A percentile compares a stretch with the other conserved stretches of the same genome.
phyloP scores from a whole-genome alignment of 495 filamentous ascomycete genomes.

The Terfezia claveryi region DNA sequence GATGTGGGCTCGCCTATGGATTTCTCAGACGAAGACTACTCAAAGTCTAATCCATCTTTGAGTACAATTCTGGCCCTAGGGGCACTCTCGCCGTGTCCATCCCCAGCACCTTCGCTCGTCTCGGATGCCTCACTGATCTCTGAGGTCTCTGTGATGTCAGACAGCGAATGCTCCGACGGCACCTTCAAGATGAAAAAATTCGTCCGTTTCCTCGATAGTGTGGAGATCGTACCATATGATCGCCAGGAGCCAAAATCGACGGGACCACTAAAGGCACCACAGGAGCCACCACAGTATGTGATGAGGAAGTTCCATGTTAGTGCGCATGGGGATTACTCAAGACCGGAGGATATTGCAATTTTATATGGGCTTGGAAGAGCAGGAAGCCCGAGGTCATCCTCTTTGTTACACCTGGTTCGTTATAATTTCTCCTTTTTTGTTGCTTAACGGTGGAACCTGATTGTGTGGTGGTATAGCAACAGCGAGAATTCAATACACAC shows the following conservation, averaged over 20 bases:
- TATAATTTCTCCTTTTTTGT: no score
- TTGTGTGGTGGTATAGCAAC: no score
- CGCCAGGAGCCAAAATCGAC: neutral
- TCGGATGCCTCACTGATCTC: constrained; percentile 3
- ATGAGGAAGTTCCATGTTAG: neutral
- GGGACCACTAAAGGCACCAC: neutral
- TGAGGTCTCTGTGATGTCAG: neutral
- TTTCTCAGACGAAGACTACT: constrained; percentile 3
- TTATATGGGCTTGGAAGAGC: neutral
- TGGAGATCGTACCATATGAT: constrained; percentile 12
- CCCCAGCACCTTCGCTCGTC: constrained; percentile 2
- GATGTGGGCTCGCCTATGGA: constrained; percentile 11
- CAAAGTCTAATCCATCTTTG: constrained; percentile 4
- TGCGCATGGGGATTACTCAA: neutral
- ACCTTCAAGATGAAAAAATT: constrained; percentile 12
- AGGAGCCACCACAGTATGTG: neutral
- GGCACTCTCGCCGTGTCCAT: constrained; percentile 8
- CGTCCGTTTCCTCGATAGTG: constrained; percentile 16
- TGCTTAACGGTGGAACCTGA: no score
- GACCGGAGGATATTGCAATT: neutral
- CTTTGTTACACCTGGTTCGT: neutral
- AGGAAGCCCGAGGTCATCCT: neutral
- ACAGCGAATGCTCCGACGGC: no score
- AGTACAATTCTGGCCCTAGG: neutral
- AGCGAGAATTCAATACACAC: no score